Conservation (phyloP, 768 basidiomycete genomes). For the Exidia glandulosa region DNA sequence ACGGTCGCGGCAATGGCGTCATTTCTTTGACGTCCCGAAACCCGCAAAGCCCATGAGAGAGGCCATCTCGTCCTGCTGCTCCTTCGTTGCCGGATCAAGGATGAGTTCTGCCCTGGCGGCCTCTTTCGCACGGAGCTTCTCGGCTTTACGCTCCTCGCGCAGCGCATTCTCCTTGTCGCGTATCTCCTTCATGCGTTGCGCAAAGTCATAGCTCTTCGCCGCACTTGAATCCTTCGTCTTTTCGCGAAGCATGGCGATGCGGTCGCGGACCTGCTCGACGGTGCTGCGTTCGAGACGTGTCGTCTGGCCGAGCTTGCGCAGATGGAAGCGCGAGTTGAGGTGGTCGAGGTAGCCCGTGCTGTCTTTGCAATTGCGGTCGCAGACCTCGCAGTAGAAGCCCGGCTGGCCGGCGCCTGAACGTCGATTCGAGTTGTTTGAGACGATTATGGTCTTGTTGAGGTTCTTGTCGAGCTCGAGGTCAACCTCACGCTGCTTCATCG, state of each 20-base stretch:
- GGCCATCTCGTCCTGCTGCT: slow-evolving; percentile 57
- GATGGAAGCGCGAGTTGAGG: slow-evolving; percentile 85
- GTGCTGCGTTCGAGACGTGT: slow-evolving; percentile 87
- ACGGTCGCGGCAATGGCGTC: too few relatives aligned
- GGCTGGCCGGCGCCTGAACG: slow-evolving; percentile 70
- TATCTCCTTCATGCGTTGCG: slow-evolving; percentile 75
- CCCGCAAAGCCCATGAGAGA: slow-evolving; percentile 86
- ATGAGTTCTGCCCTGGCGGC: slow-evolving; percentile 56
- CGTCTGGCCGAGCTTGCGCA: slow-evolving; percentile 89
- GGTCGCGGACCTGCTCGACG: slow-evolving; percentile 80
- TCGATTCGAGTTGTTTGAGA: slow-evolving; percentile 68
- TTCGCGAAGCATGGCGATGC: slow-evolving; percentile 80
- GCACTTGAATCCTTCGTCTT: slow-evolving; percentile 72
- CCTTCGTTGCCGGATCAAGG: slow-evolving; percentile 26
- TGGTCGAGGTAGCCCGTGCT: slow-evolving; percentile 91
- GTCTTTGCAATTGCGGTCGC: slow-evolving; percentile 87
- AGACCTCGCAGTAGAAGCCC: slow-evolving; percentile 89
- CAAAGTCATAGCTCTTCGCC: slow-evolving; percentile 92
- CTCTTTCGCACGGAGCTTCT: slow-evolving; percentile 70
- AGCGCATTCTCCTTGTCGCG: slow-evolving; percentile 56
- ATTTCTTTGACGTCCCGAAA: slow-evolving; percentile 81
- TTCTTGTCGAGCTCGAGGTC: slow-evolving; percentile 91
- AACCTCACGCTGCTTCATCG: slow-evolving; percentile 79
- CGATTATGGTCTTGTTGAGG: slow-evolving; percentile 88
- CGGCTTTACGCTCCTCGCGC: slow-evolving; percentile 64